These are phyloP conservation scores for Phytophthora cactorum DNA, from an alignment of 352 stramenopile genomes.

Conservation along the genomic window DNA sequence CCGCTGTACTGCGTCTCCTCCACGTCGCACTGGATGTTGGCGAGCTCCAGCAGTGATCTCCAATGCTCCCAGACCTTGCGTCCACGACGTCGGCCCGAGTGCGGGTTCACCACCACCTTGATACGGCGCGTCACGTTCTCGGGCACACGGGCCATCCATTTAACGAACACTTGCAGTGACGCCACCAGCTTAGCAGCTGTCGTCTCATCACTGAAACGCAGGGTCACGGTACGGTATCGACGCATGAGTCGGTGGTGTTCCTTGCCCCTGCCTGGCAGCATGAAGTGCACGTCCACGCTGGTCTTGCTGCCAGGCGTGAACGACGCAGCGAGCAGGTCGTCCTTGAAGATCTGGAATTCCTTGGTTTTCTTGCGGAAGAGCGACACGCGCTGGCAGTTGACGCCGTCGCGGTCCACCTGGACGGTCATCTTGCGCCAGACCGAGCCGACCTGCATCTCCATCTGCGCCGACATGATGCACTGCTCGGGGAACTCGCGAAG, in stretches of 20 bases:
- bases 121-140: conserved; percentile 55
- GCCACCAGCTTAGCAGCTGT: conserved; percentile 43
- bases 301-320: conserved; percentile 32
- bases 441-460: conserved; percentile 52
- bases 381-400: conserved; percentile 60
- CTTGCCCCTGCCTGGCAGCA: conserved; percentile 60
- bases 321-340: conserved; percentile 60
- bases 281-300: conserved; percentile 65
- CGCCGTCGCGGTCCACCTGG: conserved; percentile 58
- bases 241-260: conserved; percentile 64
- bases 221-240: conserved; percentile 47
- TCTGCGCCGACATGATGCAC: conserved; percentile 36
- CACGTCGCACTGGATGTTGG: conserved; percentile 76
- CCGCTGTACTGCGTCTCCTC: conserved; percentile 78
- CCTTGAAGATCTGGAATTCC: conserved; percentile 51
- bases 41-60: conserved; percentile 61
- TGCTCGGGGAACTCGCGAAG: conserved; percentile 64
- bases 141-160: conserved; percentile 77
- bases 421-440: conserved; percentile 62
- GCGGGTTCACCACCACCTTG: conserved; percentile 82
- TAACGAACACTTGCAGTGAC: conserved; percentile 62
- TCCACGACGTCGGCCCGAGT: conserved; percentile 66
- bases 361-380: conserved; percentile 72
- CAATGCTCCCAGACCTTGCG: conserved; percentile 71
- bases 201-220: conserved; percentile 43